Percentiles rank a stretch among this genome's conserved stretches.
Evolutionary conservation across 2,329 filamentous ascomycete genomes (phyloP).

Genomic region (Thielaviopsis musarum): DNA sequence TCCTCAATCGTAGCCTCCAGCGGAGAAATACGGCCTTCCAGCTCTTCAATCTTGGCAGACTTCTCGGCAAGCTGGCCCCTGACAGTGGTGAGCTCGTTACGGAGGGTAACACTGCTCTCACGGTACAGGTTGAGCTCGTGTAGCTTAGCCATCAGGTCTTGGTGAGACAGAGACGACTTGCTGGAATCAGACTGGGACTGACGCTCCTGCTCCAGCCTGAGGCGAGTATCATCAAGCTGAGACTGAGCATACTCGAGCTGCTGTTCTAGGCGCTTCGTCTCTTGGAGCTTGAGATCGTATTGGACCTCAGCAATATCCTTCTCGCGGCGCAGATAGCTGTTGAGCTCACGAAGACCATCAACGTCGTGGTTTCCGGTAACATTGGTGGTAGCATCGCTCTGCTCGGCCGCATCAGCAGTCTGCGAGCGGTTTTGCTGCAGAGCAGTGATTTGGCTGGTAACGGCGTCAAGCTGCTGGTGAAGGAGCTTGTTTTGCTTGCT

Average conservation of each 20-base stretch:
- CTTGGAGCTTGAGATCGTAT: conserved; percentile 73
- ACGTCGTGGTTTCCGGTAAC: conserved; percentile 32
- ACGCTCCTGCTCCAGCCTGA: conserved; percentile 84
- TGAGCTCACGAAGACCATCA: conserved; percentile 75
- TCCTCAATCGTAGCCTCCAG: conserved; percentile 66
- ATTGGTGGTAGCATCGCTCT: conserved; percentile 17
- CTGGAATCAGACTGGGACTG: conserved; percentile 57
- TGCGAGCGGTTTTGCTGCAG: conserved; percentile 59
- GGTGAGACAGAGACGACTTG: conserved; percentile 60
- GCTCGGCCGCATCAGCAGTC: conserved; percentile 34
- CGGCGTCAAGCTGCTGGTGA: conserved; percentile 72
- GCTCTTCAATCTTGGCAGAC: conserved; percentile 54
- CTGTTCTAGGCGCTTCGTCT: conserved; percentile 75
- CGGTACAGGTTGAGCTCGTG: conserved; percentile 92
- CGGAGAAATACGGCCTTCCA: conserved; percentile 62
- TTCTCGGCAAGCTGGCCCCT: conserved; percentile 63
- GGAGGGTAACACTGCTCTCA: conserved; percentile 81
- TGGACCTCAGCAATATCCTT: conserved; percentile 98
- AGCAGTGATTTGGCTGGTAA: conserved; percentile 61
- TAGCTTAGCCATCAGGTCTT: conserved; percentile 83
- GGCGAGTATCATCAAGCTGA: conserved; percentile 73
- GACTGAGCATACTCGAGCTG: conserved; percentile 75
- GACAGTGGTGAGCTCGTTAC: conserved; percentile 68
- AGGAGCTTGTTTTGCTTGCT: conserved; percentile 81
- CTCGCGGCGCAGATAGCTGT: conserved; percentile 78